Base-by-base conservation (phyloP, 495 filamentous ascomycete genomes). In the Lasiosphaeriaceae sp. region DNA sequence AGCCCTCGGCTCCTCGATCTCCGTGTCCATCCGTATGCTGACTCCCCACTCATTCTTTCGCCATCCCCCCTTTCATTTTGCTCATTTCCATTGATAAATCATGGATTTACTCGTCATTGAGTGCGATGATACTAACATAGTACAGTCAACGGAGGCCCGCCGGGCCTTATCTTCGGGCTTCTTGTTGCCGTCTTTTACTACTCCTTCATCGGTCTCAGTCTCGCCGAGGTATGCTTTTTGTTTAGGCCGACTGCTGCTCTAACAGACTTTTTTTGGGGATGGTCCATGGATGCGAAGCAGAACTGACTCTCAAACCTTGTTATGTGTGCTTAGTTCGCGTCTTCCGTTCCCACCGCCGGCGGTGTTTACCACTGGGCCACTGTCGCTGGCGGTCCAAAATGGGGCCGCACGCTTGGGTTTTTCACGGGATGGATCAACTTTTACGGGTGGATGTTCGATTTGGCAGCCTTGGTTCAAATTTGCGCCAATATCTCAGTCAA, bases 351-450 rank as follows among this genome's bases (percentile, higher is more conserved):
- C 1, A 90, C 88, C 0, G 81, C 85, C 8, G 87, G 85, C n/a
- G 88, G 90, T 39, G 89, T 96, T 2, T 93, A 93, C 60, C 90
- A 94, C 67, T 94, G 89, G 89, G 88, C 89, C 4, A 84, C 86
- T 0, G 79, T 92, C 16, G 64, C 89, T 0, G 84, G 82, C 5
- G 88, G 88, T 2, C 80, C 78, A 1, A 81, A 74, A 46, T 87
- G 85, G 67, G 90, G 90, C 29, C 81, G 88, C 14, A 66, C 81
- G 2, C 73, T 83, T 45, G 89, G 90, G 23, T 95, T 84, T 71
- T 93, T 90, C 60, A 85, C 89, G 0, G 90, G 90, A 8, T 90
- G 81, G 71, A 83, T 87, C 75, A 95, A 95, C 65, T 87, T 85
- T 64, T 81, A 90, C 53, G 90, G 85, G n/a, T 92, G 89, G 89